Base-by-base conservation (phyloP, 805 yeast genomes). In the Saccharomyces eubayanus region DNA sequence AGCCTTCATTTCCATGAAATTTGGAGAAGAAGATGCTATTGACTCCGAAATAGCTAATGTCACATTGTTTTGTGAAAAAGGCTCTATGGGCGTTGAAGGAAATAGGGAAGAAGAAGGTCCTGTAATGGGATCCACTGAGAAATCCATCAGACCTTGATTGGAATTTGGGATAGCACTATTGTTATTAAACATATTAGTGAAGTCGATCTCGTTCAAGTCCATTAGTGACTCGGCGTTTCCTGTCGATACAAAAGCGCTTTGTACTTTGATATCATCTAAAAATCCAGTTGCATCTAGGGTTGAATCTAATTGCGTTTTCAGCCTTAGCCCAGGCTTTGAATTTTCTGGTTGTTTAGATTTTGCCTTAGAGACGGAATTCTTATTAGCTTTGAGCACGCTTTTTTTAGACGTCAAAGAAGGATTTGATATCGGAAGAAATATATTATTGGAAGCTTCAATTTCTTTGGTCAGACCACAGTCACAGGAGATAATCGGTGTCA, bases 391-490 rank as follows among this genome's bases (percentile, higher is more conserved):
- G 31, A 21, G 28, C 5, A 4, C 2, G 10, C 11, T 36, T 43
- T 31, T 12, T 24, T 21, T 24, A 12, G 10, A n/a, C 20, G 36
- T 11, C 31, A 41, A 41, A 9, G 48, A 36, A 27, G 6, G 51
- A 36, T 45, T 54, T 57, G 20, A 50, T 51, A 47, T 45, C 28
- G 61, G 54, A 5, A 71, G 72, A 21, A 67, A 54, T 40, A 66
- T 65, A 9, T 67, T 61, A 53, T 65, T 59, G 53, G 65, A 67
- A 52, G 66, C 62, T 45, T 65, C 57, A 45, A 68, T 63, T 57
- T 68, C 72, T 46, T 62, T 64, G 6, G 72, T 67, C 31, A 68
- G 58, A n/a, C 72, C 72, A 62, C 72, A 68, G 40, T 68, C 71
- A 57, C 72, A 68, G 16, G 70, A 61, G 40, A 67, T 65, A n/a